phyloP scores from a whole-genome alignment of 352 stramenopile species.

The Globisporangium spinosum region DNA sequence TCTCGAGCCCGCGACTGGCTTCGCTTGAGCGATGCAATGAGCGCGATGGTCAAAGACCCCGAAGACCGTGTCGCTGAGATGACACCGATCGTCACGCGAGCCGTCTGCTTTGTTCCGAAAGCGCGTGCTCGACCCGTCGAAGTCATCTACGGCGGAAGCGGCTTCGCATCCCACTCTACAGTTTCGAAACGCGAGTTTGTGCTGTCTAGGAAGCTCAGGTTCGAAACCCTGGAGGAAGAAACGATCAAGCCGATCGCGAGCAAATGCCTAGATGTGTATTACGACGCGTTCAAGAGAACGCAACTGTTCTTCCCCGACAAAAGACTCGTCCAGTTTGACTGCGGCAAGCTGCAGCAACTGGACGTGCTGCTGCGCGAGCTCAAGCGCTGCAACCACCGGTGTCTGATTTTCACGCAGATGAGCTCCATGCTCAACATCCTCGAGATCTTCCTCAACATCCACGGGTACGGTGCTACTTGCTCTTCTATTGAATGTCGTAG shows the following conservation, averaged over 20 bases:
- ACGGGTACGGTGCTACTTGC: constrained; percentile 51
- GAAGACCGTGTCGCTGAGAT: constrained; percentile 43
- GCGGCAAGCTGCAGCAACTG: constrained; percentile 89
- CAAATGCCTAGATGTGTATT: constrained; percentile 39
- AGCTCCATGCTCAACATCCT: constrained; percentile 99
- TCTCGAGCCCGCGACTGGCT: constrained; percentile 16
- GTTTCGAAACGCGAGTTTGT: constrained; percentile 20
- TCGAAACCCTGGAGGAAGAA: constrained; percentile 22
- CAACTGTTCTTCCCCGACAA: constrained; percentile 97
- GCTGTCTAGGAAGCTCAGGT: constrained; percentile 31
- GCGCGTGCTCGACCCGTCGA: constrained; percentile 39
- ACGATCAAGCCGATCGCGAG: constrained; percentile 30
- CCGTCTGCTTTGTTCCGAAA: constrained; percentile 73
- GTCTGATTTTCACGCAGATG: constrained; percentile 98
- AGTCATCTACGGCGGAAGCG: constrained; percentile 37
- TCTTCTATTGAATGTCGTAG: not conserved
- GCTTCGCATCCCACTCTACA: constrained; percentile 25
- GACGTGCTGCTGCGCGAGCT: constrained; percentile 93
- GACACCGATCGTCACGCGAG: constrained; percentile 47
- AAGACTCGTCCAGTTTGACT: constrained; percentile 97
- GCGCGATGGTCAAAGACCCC: constrained; percentile 42
- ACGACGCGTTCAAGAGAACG: constrained; percentile 68
- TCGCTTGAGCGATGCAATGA: constrained; percentile 35
- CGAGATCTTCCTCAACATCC: constrained; percentile 97
- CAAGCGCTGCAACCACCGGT: constrained; percentile 92